phyloP scores from a whole-genome alignment of 352 stramenopile genomes.

The Albugo candida region DNA sequence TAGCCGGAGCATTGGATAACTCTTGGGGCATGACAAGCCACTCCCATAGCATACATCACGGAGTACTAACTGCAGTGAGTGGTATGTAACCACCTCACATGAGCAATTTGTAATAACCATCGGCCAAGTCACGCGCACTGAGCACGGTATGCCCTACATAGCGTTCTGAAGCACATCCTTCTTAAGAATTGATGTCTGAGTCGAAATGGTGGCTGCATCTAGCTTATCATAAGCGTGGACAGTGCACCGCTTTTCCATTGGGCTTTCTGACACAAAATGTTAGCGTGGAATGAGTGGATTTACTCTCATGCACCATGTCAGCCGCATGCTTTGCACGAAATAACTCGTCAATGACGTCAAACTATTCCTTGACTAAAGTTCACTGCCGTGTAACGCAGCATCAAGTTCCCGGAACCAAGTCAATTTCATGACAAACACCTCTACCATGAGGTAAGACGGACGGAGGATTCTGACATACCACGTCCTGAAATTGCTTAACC shows the following conservation, averaged over 20 bases:
- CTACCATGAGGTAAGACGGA: neutral
- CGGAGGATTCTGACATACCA: too few relatives aligned
- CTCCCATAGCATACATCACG: too few relatives aligned
- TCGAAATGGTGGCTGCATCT: neutral
- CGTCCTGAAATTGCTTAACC: too few relatives aligned
- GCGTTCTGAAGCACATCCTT: constrained; percentile 12
- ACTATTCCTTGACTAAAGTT: constrained; percentile 7
- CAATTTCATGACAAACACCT: constrained; percentile 4
- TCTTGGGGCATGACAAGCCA: too few relatives aligned
- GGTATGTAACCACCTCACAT: too few relatives aligned
- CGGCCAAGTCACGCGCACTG: constrained; percentile 10
- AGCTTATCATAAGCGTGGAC: constrained; percentile 10
- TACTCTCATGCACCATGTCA: constrained; percentile 7
- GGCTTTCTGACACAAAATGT: constrained; percentile 15
- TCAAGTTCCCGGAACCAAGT: constrained; percentile 3
- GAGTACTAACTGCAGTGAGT: too few relatives aligned
- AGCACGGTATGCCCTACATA: constrained; percentile 8
- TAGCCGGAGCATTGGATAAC: too few relatives aligned
- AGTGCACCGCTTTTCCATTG: constrained; percentile 11
- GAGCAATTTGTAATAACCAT: too few relatives aligned
- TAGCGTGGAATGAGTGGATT: constrained; percentile 6
- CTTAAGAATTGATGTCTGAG: constrained; percentile 4
- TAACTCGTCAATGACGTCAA: constrained; percentile 6
- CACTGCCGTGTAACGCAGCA: constrained; percentile 4
- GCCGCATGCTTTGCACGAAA: constrained; percentile 2